Evolutionary conservation across 73 alveolate species (phyloP).

Genomic region (Paramecium sexaurelia): DNA sequence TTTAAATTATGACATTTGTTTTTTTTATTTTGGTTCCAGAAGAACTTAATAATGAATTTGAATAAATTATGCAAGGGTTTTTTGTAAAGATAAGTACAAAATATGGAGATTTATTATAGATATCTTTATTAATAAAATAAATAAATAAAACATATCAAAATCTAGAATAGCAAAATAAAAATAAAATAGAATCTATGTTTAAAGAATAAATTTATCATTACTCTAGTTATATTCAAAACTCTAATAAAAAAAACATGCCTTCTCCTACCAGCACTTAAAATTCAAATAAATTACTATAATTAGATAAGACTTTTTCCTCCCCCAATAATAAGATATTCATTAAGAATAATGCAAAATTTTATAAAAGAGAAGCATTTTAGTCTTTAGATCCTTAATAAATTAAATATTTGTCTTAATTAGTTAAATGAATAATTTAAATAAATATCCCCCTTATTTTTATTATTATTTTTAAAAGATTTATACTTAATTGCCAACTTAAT

Average conservation of each 20-base stretch:
- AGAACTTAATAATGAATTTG: not conserved
- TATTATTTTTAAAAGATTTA: no score
- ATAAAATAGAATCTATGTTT: not conserved
- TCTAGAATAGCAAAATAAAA: not conserved
- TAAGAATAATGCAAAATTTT: slow-evolving; percentile 11
- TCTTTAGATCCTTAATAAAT: slow-evolving; percentile 19
- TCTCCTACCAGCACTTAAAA: not conserved
- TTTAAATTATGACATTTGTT: not conserved
- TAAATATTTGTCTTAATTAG: slow-evolving; percentile 13
- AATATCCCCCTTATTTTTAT: no score
- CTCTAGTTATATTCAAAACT: not conserved
- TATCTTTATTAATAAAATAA: not conserved
- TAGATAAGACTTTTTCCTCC: not conserved
- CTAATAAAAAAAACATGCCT: not conserved
- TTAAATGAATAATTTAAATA: not conserved
- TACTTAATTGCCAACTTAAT: no score
- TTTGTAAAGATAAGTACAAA: not conserved
- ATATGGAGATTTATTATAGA: not conserved
- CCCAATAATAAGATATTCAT: not conserved
- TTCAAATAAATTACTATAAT: not conserved
- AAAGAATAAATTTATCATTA: not conserved
- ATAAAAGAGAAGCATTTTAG: not conserved
- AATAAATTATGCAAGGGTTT: not conserved
- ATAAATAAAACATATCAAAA: not conserved
- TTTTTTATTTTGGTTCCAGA: not conserved